Evolutionary conservation across 345 rosid species (phyloP), one percentile per base, ranked within the genome.

Genomic region (Camelina hispida): DNA sequence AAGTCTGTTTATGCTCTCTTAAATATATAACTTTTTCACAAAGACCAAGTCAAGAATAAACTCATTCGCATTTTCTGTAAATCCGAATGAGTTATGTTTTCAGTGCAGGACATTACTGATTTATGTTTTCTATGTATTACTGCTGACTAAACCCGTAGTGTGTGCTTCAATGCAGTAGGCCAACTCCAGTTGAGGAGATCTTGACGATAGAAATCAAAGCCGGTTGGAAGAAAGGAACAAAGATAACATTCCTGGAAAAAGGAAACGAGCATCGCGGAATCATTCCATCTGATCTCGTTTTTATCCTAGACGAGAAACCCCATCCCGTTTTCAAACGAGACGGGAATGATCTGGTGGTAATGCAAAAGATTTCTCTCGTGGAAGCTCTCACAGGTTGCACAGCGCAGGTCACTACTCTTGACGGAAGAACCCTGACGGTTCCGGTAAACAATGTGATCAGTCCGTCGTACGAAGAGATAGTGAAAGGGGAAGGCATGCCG

Each of bases 401-500:
- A 0, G 85, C 77, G 4, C 91, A 87, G 55, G 34, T 93, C 46
- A 85, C 87, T 0, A 84, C 92, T 0, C 91, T 93, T 2, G 98
- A 93, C 30, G 96, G 97, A 4, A 83, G 96, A 73, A 82, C 62
- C 42, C 81, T 91, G 16, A 69, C 91, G 0, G 64, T 91, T 28
- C 83, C 85, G 0, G 71, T 93, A 32, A 85, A 79, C 74, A 66
- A 70, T 53, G 69, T 93, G 63, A 83, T 93, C 67, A 85, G 79
- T 54, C 96, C 97, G 5, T 77, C 88, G 3, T 89, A 91, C 38
- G 98, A 93, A 82, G 97, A 93, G 78, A 87, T 89, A 0, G 83
- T 93, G n/a, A 84, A 81, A 71, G 92, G 93, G 1, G 96, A 93
- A 78, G 98, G 98, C 34, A 93, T 93, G 98, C 98, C 98, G 1